A percentile compares a stretch with the other conserved stretches of the same genome.
Evolutionary conservation across 176 grass and related monocot species (phyloP).

Genomic region (Hordeum vulgare): MorexV3_pseudomolecules_assembly NC_058519.1:345687237-345687736

Average conservation of each 20-base stretch:
- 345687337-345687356: conserved; percentile 50
- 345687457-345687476: conserved; percentile 18
- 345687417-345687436: conserved; percentile 83
- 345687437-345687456: conserved; percentile 76
- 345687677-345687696: no score
- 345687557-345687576: neutral
- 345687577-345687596: neutral
- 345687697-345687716: no score
- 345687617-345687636: neutral
- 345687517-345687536: neutral
- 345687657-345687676: no score
- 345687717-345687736: no score
- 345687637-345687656: neutral
- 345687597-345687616: neutral
- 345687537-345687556: neutral
- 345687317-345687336: neutral
- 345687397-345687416: conserved; percentile 63
- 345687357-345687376: conserved; percentile 77
- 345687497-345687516: neutral
- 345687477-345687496: neutral
- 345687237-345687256: conserved; percentile 82
- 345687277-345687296: neutral
- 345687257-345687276: conserved; percentile 63
- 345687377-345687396: conserved; percentile 68
- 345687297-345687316: neutral